These are phyloP conservation scores for Dicorynia guianensis DNA, from an alignment of 306 rosid species.

Conservation along the genomic window DNA sequence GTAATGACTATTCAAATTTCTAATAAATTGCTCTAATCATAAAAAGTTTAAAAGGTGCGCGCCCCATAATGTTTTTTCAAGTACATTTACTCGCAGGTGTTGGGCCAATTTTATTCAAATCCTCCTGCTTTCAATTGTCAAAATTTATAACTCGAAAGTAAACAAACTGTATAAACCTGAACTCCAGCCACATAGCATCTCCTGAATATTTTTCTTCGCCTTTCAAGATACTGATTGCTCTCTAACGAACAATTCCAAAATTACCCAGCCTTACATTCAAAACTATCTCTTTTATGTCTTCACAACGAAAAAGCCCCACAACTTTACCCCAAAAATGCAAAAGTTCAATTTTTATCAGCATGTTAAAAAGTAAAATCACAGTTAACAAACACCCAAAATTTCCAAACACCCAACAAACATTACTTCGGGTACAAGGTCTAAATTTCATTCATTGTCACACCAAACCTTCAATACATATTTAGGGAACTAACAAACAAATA, in stretches of 20 bases:
- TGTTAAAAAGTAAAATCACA: no score
- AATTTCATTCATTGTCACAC: neutral
- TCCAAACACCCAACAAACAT: no score
- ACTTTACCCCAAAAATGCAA: no score
- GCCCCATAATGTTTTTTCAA: neutral
- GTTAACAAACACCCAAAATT: no score
- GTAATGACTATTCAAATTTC: neutral
- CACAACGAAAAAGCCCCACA: neutral
- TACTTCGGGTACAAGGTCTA: neutral
- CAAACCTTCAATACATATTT: neutral
- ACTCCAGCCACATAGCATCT: no score
- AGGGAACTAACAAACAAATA: neutral
- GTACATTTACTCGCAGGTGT: neutral
- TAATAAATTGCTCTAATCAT: neutral
- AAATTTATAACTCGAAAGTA: neutral
- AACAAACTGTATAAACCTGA: neutral
- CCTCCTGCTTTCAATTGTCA: neutral
- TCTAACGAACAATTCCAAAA: slow-evolving; percentile 2
- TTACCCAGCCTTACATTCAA: neutral
- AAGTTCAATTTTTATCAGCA: no score
- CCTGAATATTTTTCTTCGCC: neutral
- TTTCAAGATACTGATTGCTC: neutral
- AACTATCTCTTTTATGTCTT: neutral
- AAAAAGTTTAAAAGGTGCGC: neutral
- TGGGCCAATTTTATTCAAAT: neutral